Evolutionary conservation across 768 basidiomycete species (phyloP).

Genomic region (Termitomyces sp.): DNA sequence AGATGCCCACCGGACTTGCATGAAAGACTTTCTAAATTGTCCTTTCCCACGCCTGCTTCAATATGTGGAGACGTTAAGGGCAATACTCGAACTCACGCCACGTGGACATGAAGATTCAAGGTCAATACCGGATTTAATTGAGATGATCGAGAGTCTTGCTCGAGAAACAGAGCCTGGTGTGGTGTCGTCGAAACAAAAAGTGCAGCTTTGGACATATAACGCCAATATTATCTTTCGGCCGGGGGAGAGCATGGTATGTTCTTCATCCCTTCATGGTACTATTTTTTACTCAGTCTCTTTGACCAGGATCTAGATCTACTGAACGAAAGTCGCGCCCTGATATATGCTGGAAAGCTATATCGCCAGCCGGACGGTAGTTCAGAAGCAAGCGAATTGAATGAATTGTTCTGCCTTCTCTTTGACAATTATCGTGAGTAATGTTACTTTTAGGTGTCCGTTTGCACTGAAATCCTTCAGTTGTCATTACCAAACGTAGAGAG

Average conservation of each 20-base stretch:
- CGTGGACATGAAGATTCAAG: constrained; percentile 71
- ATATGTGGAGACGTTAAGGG: constrained; percentile 78
- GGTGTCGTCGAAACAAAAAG: constrained; percentile 78
- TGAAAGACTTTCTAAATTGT: constrained; percentile 89
- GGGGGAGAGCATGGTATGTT: constrained; percentile 60
- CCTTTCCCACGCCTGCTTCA: constrained; percentile 86
- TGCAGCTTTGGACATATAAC: constrained; percentile 83
- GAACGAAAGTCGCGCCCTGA: constrained; percentile 77
- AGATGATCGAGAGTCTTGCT: constrained; percentile 79
- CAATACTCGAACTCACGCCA: constrained; percentile 74
- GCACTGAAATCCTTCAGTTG: constrained; percentile 43
- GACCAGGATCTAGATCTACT: constrained; percentile 80
- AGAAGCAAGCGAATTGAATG: constrained; percentile 76
- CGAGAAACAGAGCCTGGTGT: constrained; percentile 89
- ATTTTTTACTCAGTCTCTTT: neutral
- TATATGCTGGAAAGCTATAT: constrained; percentile 76
- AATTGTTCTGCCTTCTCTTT: constrained; percentile 84
- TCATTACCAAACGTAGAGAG: constrained; percentile 77
- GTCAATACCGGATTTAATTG: constrained; percentile 82
- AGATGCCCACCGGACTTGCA: constrained; percentile 75
- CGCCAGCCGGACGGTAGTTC: constrained; percentile 80
- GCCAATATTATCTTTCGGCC: constrained; percentile 71
- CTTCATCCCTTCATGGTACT: neutral
- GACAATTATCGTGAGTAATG: constrained; percentile 80
- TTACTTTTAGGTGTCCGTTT: neutral